These are phyloP conservation scores for Plasmodium ovale DNA, from an alignment of 169 alveolate species.

Conservation along the genomic window DNA sequence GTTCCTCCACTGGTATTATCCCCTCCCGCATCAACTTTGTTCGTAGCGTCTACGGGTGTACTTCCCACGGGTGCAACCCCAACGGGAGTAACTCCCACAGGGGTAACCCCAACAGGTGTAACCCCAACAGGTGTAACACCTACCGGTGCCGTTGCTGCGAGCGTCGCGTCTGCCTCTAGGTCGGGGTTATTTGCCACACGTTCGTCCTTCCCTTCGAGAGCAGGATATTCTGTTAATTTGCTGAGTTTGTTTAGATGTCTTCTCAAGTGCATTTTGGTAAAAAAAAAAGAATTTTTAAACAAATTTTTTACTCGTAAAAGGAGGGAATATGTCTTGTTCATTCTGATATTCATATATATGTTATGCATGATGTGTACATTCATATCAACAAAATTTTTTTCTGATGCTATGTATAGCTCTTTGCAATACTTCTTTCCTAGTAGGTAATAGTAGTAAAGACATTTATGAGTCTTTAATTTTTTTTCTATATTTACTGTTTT, in stretches of 20 bases:
- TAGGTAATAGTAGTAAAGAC: constrained; percentile 40
- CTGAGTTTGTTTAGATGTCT: constrained; percentile 4
- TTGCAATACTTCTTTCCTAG: constrained; percentile 63
- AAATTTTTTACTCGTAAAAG: constrained; percentile 7
- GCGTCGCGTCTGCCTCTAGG: too few species aligned
- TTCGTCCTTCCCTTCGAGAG: neutral
- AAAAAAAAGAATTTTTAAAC: constrained; percentile 45
- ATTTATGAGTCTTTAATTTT: constrained; percentile 32
- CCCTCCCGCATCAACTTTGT: too few species aligned
- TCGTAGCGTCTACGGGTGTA: too few species aligned
- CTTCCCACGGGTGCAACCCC: too few species aligned
- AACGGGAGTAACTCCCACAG: too few species aligned
- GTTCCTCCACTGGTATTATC: too few species aligned
- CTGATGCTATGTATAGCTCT: constrained; percentile 59
- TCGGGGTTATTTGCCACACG: too few species aligned
- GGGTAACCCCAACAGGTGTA: too few species aligned
- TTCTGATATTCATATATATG: constrained; percentile 20
- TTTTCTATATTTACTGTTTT: constrained; percentile 47
- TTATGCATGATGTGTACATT: constrained; percentile 29
- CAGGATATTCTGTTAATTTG: constrained; percentile 7
- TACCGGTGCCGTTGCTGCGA: too few species aligned
- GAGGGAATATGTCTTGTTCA: constrained; percentile 42
- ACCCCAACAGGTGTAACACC: too few species aligned
- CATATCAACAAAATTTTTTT: constrained; percentile 39
- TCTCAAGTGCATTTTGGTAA: constrained; percentile 32